phyloP scores from a whole-genome alignment of 1,284 basidiomycete species.

The Fistulinella cinereoalba region DNA sequence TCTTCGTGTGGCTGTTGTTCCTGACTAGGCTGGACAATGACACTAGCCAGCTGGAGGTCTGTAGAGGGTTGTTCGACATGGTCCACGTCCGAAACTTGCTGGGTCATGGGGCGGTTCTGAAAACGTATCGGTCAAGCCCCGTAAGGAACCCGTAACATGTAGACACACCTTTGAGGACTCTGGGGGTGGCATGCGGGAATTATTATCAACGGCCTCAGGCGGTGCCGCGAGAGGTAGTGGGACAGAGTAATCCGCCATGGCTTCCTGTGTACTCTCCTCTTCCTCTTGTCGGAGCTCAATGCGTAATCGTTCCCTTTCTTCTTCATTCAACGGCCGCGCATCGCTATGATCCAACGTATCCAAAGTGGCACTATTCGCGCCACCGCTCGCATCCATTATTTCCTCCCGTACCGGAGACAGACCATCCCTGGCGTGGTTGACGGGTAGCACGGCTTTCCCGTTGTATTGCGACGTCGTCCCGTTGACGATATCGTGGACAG shows the following conservation, averaged over 20 bases:
- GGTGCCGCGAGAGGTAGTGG: background rate
- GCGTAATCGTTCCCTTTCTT: conserved; percentile 13
- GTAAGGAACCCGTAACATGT: no score
- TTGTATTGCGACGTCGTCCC: background rate
- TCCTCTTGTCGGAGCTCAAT: conserved; percentile 31
- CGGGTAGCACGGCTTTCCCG: background rate
- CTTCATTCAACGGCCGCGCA: conserved; percentile 4
- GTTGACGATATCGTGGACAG: conserved; percentile 16
- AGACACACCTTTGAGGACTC: conserved; percentile 16
- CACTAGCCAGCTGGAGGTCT: conserved; percentile 25
- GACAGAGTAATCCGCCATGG: conserved; percentile 5
- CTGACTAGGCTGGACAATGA: conserved; percentile 32
- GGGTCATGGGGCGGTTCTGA: no score
- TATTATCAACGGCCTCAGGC: background rate
- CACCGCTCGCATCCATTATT: conserved; percentile 24
- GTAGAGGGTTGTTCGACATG: conserved; percentile 24
- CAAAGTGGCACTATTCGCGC: conserved; percentile 27
- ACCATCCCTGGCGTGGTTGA: background rate
- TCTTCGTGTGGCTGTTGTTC: conserved; percentile 25
- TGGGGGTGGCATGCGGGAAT: conserved; percentile 5
- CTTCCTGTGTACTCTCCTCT: conserved; percentile 33
- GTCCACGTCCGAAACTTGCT: conserved; percentile 1
- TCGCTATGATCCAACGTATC: conserved; percentile 24
- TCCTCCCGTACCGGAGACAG: conserved; percentile 6
- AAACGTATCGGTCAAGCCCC: no score